Evolutionary conservation across 106 monocot species (phyloP).

Genomic region (Hemerocallis citrina): DNA sequence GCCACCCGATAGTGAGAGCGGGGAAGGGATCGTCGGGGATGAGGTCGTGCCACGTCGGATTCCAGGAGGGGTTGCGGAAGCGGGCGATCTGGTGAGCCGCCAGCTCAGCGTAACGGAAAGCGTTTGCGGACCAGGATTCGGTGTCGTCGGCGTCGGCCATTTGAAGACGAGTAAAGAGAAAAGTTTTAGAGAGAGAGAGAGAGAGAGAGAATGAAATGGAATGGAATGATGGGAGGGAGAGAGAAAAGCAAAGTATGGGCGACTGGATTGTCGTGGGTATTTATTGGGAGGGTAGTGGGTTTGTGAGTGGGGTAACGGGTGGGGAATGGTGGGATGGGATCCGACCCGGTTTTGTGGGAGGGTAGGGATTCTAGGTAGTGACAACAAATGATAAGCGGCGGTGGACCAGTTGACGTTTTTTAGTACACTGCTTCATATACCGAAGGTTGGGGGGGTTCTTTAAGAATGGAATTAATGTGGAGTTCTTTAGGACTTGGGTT

Average conservation of each 20-base stretch:
- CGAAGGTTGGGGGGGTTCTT: too few species aligned
- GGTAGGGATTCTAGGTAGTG: too few species aligned
- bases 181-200: not conserved
- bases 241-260: slow-evolving; percentile 2
- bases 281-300: slow-evolving; percentile 7
- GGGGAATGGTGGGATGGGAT: not conserved
- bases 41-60: slow-evolving; percentile 8
- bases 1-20: not conserved
- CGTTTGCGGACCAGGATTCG: not conserved
- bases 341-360: not conserved
- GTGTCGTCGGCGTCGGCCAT: not conserved
- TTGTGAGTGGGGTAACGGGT: not conserved
- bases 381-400: too few species aligned
- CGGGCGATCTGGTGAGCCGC: slow-evolving; percentile 12
- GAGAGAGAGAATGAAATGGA: not conserved
- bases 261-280: slow-evolving; percentile 3
- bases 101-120: slow-evolving; percentile 5
- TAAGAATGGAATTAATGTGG: too few species aligned
- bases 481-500: too few species aligned
- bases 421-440: too few species aligned
- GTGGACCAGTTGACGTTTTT: too few species aligned
- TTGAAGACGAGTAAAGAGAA: not conserved
- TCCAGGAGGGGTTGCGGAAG: slow-evolving; percentile 3
- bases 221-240: not conserved
- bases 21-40: not conserved